Percentiles rank a stretch among this genome's conserved stretches.
phyloP scores from a whole-genome alignment of 177 flowering plant species.

The Vitis hybrid region DNA sequence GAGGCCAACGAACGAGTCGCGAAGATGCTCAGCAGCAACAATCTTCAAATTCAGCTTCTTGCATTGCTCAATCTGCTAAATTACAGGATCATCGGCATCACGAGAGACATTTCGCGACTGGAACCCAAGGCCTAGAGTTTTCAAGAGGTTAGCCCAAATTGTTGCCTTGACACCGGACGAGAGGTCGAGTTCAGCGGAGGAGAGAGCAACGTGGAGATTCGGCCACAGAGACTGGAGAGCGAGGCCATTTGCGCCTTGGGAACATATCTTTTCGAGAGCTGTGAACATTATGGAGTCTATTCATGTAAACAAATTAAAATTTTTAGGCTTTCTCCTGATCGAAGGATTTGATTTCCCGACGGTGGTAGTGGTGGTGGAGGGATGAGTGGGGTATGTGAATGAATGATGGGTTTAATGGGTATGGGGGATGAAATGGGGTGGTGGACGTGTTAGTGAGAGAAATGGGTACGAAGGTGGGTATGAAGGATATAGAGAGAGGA shows the following conservation, averaged over 20 bases:
- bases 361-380: no score
- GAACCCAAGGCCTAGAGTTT: conserved; percentile 53
- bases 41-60: conserved; percentile 51
- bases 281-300: conserved; percentile 66
- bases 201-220: conserved; percentile 29
- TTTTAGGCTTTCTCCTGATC: no score
- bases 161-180: conserved; percentile 45
- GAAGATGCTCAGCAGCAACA: conserved; percentile 55
- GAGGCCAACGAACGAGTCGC: conserved; percentile 70
- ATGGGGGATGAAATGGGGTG: no score
- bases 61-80: conserved; percentile 43
- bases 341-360: no score
- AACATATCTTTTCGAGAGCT: conserved; percentile 76
- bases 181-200: conserved; percentile 43
- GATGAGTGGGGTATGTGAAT: no score
- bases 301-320: no score
- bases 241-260: conserved; percentile 47
- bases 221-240: conserved; percentile 52
- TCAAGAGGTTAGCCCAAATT: conserved; percentile 51
- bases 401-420: no score
- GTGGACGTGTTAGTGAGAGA: no score
- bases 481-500: no score
- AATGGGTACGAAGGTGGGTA: no score
- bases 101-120: conserved; percentile 2
- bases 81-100: conserved; percentile 21